Evolutionary conservation across 2,329 filamentous ascomycete species (phyloP).

Genomic region (Camillea tinctor): DNA sequence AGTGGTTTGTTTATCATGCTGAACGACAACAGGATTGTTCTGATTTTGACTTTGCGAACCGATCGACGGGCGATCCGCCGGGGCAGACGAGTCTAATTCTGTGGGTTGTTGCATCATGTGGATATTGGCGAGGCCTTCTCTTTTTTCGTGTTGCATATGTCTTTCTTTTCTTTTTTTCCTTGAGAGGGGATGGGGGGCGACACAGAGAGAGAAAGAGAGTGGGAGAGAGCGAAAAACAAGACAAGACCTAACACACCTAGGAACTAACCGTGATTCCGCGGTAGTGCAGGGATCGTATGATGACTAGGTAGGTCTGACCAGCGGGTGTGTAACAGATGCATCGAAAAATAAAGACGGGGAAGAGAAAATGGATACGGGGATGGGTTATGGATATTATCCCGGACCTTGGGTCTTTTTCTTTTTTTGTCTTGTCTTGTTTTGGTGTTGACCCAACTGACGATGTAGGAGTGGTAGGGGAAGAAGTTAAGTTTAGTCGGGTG

Average conservation of each 20-base stretch:
- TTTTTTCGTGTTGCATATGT: background rate
- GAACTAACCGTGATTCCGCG: background rate
- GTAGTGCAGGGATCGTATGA: background rate
- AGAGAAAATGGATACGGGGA: background rate
- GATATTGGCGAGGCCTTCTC: constrained; percentile 4
- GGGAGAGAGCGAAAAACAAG: too few species aligned
- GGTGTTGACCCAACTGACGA: background rate
- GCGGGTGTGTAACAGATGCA: background rate
- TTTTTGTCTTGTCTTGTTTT: background rate
- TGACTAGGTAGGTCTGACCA: background rate
- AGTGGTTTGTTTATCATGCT: background rate
- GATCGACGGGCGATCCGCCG: constrained; percentile 21
- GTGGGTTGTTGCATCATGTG: constrained; percentile 18
- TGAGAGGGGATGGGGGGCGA: background rate
- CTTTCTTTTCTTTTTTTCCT: too few species aligned
- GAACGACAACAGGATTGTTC: constrained; percentile 2
- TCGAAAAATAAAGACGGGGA: background rate
- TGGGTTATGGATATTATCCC: too few species aligned
- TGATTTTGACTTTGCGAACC: constrained; percentile 14
- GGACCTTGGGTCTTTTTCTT: too few species aligned
- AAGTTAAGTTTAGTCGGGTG: background rate
- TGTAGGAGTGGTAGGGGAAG: background rate
- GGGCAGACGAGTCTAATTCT: constrained; percentile 20
- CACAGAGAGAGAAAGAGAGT: background rate
- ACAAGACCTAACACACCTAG: too few species aligned